phyloP scores from a whole-genome alignment of 2,329 filamentous ascomycete species.

The Zasmidium angulare region DNA sequence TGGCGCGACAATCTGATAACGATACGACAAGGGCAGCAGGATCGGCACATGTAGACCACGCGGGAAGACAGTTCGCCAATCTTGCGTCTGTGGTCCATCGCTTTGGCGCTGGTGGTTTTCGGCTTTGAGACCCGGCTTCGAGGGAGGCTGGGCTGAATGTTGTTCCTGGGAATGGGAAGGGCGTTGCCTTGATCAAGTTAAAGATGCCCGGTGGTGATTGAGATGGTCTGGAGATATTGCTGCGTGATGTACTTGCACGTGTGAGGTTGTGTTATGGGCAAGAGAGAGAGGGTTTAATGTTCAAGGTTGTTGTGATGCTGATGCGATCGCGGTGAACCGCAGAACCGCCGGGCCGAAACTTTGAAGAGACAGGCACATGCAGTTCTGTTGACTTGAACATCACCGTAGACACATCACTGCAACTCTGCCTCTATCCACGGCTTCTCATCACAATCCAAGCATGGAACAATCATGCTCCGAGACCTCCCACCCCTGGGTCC shows the following conservation, averaged over 20 bases:
- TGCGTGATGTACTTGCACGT: too few relatives aligned
- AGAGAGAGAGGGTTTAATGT: too few relatives aligned
- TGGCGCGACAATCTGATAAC: not conserved
- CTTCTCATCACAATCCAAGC: too few relatives aligned
- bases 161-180: not conserved
- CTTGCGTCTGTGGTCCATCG: not conserved
- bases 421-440: too few relatives aligned
- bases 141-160: not conserved
- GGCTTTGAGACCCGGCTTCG: not conserved
- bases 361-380: not conserved
- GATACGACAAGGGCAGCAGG: not conserved
- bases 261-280: too few relatives aligned
- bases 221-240: too few relatives aligned
- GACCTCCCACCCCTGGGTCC: slow-evolving; percentile 26
- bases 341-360: not conserved
- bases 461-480: slow-evolving; percentile 27
- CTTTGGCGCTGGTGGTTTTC: not conserved
- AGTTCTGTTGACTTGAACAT: not conserved
- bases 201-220: not conserved
- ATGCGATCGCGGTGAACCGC: not conserved
- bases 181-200: not conserved
- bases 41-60: not conserved
- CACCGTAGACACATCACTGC: too few relatives aligned
- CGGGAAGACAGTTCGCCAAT: not conserved
- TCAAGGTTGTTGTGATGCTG: not conserved